These are phyloP conservation scores for Fraxinus floribunda DNA, from an alignment of 305 asterid species.

Conservation along the genomic window DNA sequence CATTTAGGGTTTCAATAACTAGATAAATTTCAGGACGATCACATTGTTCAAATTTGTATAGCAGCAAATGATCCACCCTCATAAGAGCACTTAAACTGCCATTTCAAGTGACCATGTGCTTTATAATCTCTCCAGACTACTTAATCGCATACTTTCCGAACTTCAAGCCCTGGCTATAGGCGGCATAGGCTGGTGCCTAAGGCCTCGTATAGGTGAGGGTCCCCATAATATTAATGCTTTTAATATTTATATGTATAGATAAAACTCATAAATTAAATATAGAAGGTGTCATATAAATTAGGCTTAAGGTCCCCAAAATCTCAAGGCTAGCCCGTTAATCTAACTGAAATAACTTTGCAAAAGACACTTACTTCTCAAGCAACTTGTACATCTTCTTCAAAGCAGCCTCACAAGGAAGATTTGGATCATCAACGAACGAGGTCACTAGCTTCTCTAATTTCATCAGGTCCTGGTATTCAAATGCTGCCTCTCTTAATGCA, in stretches of 20 bases:
- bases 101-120: slow-evolving; percentile 4
- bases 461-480: slow-evolving; percentile 86
- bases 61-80: not conserved
- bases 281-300: not conserved
- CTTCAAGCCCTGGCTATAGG: not conserved
- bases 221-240: not conserved
- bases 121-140: not conserved
- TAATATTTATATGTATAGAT: not conserved
- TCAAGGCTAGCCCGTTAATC: not conserved
- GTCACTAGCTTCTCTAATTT: slow-evolving; percentile 85
- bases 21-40: not conserved
- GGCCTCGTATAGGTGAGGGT: not conserved
- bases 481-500: slow-evolving; percentile 89
- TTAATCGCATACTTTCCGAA: not conserved
- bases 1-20: not conserved
- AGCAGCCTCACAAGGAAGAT: slow-evolving; percentile 83
- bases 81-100: not conserved
- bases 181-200: not conserved
- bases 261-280: not conserved
- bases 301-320: not conserved
- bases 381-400: slow-evolving; percentile 89
- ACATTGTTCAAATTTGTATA: not conserved
- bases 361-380: slow-evolving; percentile 84
- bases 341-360: slow-evolving; percentile 12
- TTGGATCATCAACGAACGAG: slow-evolving; percentile 70